Evolutionary conservation across 2,329 filamentous ascomycete species (phyloP), one percentile per base, ranked within the genome.

Genomic region (Pestalotiopsis fici): DNA sequence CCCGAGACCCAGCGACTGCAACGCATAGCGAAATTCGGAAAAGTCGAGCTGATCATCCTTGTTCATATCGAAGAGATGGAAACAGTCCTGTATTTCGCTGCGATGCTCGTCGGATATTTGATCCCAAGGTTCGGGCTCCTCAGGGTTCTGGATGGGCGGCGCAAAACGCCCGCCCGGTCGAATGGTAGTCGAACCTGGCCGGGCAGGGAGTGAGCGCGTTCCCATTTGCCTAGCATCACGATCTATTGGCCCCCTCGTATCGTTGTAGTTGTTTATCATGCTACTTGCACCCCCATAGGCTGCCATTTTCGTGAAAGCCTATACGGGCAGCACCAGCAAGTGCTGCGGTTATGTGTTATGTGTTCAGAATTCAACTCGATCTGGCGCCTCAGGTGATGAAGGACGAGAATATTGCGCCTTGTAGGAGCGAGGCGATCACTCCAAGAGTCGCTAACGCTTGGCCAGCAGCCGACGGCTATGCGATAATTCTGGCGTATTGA

Each of bases 11-110:
- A 99, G 90, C 3, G 96, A 96, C 78, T 97, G 96, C 75, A 98
- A 91, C 69, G 95, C 94, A 82, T 98, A 96, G 81, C 96, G 95
- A 78, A 98, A 93, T 82, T 99, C 96, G 83, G 98, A 96, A 85
- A 97, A 98, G 83, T 98, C 95, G 77, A 99, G 93, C 80, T 93
- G 90, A 59, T 91, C 88, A 83, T 98, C 95, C 79, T 97, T 95
- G 85, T 98, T 95, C 76, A 97, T 92, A 79, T 98, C 96, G 86
- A 99, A 98, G 71, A 98, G 90, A 69, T 91, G 91, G 35, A 81
- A 98, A 98, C 92, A 97, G 71, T 55, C 28, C 21, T 47, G 21
- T 27, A 60, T 65, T 21, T 65, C 63, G 23, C 21, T 43, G 54
- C 92, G 88, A 79, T 98, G 95, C 80, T 98, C 95, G 76, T 98